These are phyloP conservation scores for Vinca minor DNA, from an alignment of 257 asterid species.

Conservation along the genomic window DNA sequence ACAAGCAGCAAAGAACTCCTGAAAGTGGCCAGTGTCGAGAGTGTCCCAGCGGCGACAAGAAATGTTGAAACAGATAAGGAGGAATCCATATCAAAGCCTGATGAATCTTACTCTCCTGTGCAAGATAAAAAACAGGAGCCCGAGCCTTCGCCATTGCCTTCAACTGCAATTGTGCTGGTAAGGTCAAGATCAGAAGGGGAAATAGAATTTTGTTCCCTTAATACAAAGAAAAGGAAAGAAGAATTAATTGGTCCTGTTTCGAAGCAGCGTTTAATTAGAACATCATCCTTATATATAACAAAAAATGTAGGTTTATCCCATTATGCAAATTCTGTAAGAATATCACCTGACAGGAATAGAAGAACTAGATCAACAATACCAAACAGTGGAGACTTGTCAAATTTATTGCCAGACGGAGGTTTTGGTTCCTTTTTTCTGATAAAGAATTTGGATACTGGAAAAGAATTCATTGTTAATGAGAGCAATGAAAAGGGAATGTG, in stretches of 20 bases:
- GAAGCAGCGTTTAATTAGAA: constrained; percentile 67
- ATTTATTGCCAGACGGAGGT: constrained; percentile 24
- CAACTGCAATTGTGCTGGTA: constrained; percentile 29
- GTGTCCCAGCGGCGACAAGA: constrained; percentile 29
- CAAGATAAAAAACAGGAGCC: constrained; percentile 18
- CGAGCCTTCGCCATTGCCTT: constrained; percentile 8
- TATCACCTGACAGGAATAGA: constrained; percentile 21
- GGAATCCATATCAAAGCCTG: constrained; percentile 8
- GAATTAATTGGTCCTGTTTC: constrained; percentile 59
- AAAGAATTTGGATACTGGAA: constrained; percentile 83
- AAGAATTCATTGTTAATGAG: constrained; percentile 77
- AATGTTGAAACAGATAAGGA: constrained; percentile 12
- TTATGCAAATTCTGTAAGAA: constrained; percentile 23
- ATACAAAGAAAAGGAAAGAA: constrained; percentile 60
- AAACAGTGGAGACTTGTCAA: constrained; percentile 18
- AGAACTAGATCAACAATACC: constrained; percentile 21
- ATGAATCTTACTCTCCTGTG: constrained; percentile 15
- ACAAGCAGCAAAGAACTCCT: constrained; percentile 64
- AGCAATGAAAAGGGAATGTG: constrained; percentile 67
- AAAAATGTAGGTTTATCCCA: constrained; percentile 32
- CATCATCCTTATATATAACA: constrained; percentile 39
- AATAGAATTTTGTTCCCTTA: constrained; percentile 38
- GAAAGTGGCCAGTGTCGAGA: constrained; percentile 41
- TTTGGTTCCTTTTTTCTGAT: constrained; percentile 64
- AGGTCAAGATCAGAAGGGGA: constrained; percentile 95